phyloP scores from a whole-genome alignment of 108 stramenopile species.

The Asterionellopsis glacialis region DNA sequence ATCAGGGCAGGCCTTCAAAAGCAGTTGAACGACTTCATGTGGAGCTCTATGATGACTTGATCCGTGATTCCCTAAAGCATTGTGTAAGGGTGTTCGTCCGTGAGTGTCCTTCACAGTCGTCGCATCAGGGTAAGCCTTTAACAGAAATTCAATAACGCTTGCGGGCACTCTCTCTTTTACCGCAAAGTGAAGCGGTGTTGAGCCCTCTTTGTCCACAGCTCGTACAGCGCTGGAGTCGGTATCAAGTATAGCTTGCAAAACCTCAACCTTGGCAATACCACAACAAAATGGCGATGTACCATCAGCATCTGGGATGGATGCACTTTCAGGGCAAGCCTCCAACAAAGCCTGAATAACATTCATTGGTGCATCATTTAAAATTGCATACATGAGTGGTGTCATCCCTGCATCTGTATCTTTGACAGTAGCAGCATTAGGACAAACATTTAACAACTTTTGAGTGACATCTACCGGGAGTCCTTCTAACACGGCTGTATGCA shows the following conservation, averaged over 20 bases:
- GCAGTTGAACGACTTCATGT: constrained; percentile 1
- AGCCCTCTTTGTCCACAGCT: constrained; percentile 7
- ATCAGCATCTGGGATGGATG: constrained; percentile 8
- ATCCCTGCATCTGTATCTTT: too few relatives aligned
- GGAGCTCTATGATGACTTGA: constrained; percentile 10
- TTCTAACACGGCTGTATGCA: too few relatives aligned
- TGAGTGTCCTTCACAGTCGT: constrained; percentile 11
- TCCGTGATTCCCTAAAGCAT: constrained; percentile 11
- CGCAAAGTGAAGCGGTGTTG: constrained; percentile 18
- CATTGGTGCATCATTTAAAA: constrained; percentile 6
- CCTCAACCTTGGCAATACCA: too few relatives aligned
- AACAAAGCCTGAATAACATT: constrained; percentile 17
- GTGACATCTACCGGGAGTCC: too few relatives aligned
- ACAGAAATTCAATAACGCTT: constrained; percentile 7
- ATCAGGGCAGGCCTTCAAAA: constrained; percentile 7
- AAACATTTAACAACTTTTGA: too few relatives aligned
- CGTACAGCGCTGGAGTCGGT: too few relatives aligned
- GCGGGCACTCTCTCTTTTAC: constrained; percentile 6
- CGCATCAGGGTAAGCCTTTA: constrained; percentile 13
- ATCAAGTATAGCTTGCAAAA: too few relatives aligned
- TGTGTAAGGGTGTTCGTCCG: constrained; percentile 16
- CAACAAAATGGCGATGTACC: too few relatives aligned
- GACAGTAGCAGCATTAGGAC: too few relatives aligned
- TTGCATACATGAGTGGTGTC: too few relatives aligned
- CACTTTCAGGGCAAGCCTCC: constrained; percentile 12